Percentiles rank a stretch among this genome's conserved stretches.
Evolutionary conservation across 768 basidiomycete species (phyloP).

Genomic region (Lenzites betulinus): DNA sequence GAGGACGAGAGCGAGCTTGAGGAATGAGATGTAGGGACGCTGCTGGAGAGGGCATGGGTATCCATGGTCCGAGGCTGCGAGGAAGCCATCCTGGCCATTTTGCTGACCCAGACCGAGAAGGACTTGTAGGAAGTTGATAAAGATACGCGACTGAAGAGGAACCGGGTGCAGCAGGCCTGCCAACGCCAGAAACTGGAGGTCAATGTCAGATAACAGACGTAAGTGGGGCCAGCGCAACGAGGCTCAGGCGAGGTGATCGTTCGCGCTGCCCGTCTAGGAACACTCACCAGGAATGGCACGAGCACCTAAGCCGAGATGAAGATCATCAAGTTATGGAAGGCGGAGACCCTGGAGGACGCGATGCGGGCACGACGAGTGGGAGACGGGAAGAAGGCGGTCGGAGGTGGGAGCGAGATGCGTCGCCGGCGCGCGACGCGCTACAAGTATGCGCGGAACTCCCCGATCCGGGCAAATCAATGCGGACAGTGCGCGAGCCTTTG

Average conservation of each 20-base stretch:
- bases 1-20: constrained; percentile 46
- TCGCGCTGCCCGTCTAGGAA: constrained; percentile 15
- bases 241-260: constrained; percentile 25
- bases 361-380: constrained; percentile 2
- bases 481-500: neutral
- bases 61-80: constrained; percentile 25
- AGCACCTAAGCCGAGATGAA: constrained; percentile 15
- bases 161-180: constrained; percentile 17
- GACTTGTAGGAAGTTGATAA: constrained; percentile 23
- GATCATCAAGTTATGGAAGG: constrained; percentile 16
- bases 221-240: constrained; percentile 28
- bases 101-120: constrained; percentile 20
- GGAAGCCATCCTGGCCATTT: constrained; percentile 18
- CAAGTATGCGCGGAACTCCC: constrained; percentile 14
- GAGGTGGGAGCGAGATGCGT: constrained; percentile 14
- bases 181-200: constrained; percentile 20
- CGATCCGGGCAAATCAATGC: constrained; percentile 14
- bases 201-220: constrained; percentile 21
- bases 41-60: constrained; percentile 23
- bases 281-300: constrained; percentile 14
- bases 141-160: constrained; percentile 20
- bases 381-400: neutral
- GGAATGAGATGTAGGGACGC: constrained; percentile 41
- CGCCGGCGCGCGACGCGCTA: constrained; percentile 13
- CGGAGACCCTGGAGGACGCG: constrained; percentile 5